Conservation (phyloP, 2,329 filamentous ascomycete genomes). For the Pseudocercospora vitis region DNA sequence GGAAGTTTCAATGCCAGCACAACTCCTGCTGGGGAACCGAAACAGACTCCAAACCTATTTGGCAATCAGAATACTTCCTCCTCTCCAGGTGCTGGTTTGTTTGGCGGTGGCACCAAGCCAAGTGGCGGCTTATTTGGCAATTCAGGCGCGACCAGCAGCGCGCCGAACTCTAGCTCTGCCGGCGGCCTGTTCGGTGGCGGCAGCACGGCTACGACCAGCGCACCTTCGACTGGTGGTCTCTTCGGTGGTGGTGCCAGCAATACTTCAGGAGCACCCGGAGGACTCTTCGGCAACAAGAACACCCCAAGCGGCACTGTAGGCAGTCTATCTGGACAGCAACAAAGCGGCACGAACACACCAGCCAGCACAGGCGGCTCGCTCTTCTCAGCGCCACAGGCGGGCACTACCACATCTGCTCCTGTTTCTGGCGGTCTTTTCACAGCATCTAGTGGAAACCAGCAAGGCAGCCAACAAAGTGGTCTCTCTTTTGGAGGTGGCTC, state of each 20-base stretch:
- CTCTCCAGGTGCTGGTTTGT: conserved; percentile 10
- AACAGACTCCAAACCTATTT: conserved; percentile 21
- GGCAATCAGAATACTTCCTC: conserved; percentile 9
- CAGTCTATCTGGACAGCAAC: conserved; percentile 13
- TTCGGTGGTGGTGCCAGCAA: conserved; percentile 12
- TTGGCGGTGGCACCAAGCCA: conserved; percentile 14
- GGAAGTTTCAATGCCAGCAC: conserved; percentile 24
- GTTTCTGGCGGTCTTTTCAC: conserved; percentile 15
- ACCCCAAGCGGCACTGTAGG: not conserved
- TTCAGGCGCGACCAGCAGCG: conserved; percentile 9
- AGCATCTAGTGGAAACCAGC: conserved; percentile 7
- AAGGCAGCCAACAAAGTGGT: conserved; percentile 2
- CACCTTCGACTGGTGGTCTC: conserved; percentile 8
- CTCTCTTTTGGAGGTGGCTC: not conserved
- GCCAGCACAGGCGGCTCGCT: conserved; percentile 15
- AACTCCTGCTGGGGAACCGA: conserved; percentile 28
- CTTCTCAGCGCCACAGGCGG: conserved; percentile 2
- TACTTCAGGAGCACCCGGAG: conserved; percentile 1
- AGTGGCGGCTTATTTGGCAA: conserved; percentile 13
- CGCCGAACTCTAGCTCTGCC: conserved; percentile 11
- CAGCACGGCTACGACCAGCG: not conserved
- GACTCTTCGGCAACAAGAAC: not conserved
- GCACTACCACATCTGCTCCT: conserved; percentile 13
- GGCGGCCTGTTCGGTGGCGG: conserved; percentile 21
- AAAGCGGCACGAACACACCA: conserved; percentile 12